These are phyloP conservation scores for Moesziomyces aphidis DNA, from an alignment of 1,284 basidiomycete species.

Conservation along the genomic window DNA sequence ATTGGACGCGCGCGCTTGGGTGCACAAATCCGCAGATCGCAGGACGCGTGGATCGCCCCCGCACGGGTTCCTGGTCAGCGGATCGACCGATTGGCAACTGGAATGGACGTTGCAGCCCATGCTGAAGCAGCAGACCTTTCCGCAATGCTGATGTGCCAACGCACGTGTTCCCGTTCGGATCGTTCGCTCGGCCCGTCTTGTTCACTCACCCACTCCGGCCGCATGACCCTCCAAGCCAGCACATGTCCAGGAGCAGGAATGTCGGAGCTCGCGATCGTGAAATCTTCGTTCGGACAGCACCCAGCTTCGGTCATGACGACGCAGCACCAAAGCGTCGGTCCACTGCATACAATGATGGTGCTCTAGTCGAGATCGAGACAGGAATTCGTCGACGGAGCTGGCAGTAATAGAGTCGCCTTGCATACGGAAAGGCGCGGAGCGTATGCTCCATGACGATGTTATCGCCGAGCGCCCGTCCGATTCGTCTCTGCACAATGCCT, in stretches of 20 bases:
- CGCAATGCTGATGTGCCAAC: too few species aligned
- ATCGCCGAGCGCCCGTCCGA: not conserved
- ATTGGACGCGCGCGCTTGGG: not conserved
- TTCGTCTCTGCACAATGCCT: too few species aligned
- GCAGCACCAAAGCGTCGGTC: not conserved
- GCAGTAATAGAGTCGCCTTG: not conserved
- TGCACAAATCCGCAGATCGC: not conserved
- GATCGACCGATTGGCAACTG: slow-evolving; percentile 29
- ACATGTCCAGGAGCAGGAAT: not conserved
- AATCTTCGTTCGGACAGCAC: not conserved
- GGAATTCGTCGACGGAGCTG: not conserved
- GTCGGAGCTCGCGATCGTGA: not conserved
- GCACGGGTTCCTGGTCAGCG: not conserved
- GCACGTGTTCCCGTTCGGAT: not conserved
- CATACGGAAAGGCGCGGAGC: not conserved
- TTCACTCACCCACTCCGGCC: too few species aligned
- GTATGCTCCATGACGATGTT: not conserved
- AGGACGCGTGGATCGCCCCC: not conserved
- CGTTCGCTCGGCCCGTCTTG: too few species aligned
- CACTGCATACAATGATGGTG: not conserved
- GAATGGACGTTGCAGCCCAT: slow-evolving; percentile 19
- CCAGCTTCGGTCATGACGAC: not conserved
- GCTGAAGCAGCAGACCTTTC: not conserved
- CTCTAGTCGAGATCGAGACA: too few species aligned
- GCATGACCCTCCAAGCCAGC: not conserved